Percentiles rank a stretch among this genome's conserved stretches.
These are phyloP conservation scores for Kodamaea suecica DNA, from an alignment of 1,139 yeast species.

Conservation along the genomic window DNA sequence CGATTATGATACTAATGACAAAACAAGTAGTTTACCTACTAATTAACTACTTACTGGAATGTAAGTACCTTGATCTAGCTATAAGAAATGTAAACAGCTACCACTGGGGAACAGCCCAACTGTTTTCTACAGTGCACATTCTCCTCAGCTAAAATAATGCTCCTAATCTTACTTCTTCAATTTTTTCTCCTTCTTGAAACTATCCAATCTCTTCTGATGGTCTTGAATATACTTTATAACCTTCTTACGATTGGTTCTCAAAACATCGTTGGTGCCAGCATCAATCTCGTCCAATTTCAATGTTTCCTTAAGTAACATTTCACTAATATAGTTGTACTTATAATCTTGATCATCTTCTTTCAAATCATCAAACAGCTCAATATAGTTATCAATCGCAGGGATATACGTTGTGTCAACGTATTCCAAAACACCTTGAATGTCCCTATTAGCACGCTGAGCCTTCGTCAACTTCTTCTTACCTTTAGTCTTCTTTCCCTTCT, in stretches of 20 bases:
- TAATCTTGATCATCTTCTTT: conserved; percentile 42
- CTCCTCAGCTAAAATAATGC: too few relatives aligned
- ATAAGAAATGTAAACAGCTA: too few relatives aligned
- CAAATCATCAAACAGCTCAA: conserved; percentile 32
- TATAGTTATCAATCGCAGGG: conserved; percentile 43
- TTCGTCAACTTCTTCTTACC: conserved; percentile 39
- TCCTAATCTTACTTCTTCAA: conserved; percentile 3
- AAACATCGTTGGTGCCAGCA: conserved; percentile 43
- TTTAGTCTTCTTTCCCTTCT: conserved; percentile 21
- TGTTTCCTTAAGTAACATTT: conserved; percentile 61
- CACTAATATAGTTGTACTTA: conserved; percentile 59
- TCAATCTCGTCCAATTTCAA: conserved; percentile 67
- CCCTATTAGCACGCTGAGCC: conserved; percentile 44
- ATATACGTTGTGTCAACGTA: conserved; percentile 42
- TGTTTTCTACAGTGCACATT: too few relatives aligned
- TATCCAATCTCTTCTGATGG: conserved; percentile 58
- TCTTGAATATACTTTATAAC: conserved; percentile 60
- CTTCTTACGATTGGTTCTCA: conserved; percentile 58
- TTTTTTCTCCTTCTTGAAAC: conserved; percentile 39
- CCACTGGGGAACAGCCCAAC: too few relatives aligned
- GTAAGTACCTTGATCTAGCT: too few relatives aligned
- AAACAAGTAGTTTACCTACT: too few relatives aligned
- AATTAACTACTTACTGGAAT: too few relatives aligned
- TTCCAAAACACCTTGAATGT: conserved; percentile 42
- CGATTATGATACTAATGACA: too few relatives aligned